Conservation (phyloP, 176 grass and related monocot species). For the Ananas comosus region DNA sequence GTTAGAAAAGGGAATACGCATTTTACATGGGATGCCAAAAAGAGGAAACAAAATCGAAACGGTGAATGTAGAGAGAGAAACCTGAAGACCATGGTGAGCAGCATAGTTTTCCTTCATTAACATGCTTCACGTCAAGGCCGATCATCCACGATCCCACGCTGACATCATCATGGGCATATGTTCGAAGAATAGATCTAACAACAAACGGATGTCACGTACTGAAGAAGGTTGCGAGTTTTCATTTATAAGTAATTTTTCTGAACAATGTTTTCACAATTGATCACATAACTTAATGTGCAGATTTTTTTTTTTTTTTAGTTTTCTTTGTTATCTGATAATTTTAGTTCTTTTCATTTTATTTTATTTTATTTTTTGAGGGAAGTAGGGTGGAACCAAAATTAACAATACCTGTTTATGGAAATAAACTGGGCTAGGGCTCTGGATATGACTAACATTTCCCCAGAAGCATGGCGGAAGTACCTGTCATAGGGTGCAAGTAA, state of each 20-base stretch:
- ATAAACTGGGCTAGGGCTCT: conserved; percentile 94
- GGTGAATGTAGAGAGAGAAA: conserved; percentile 9
- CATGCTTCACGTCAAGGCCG: conserved; percentile 86
- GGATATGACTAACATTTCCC: conserved; percentile 91
- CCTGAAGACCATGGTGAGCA: conserved; percentile 97
- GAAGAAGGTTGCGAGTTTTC: conserved; percentile 2
- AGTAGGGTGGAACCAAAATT: background rate
- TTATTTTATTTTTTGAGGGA: background rate
- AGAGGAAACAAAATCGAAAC: background rate
- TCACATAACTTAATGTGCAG: conserved; percentile 1
- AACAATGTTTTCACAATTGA: background rate
- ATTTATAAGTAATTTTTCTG: background rate
- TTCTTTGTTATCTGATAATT: too few species aligned
- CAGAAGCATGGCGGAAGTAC: conserved; percentile 93
- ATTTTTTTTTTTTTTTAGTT: background rate
- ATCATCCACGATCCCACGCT: conserved; percentile 96
- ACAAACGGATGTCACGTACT: background rate
- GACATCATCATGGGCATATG: conserved; percentile 98
- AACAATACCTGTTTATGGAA: conserved; percentile 84
- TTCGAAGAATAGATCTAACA: conserved; percentile 63
- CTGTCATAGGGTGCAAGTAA: conserved; percentile 28
- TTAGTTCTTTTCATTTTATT: too few species aligned
- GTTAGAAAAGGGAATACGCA: background rate
- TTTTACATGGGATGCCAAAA: background rate
- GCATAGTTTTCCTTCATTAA: conserved; percentile 89